Base-by-base conservation (phyloP, 1,284 basidiomycete genomes). In the Ustilago loliicola region DNA sequence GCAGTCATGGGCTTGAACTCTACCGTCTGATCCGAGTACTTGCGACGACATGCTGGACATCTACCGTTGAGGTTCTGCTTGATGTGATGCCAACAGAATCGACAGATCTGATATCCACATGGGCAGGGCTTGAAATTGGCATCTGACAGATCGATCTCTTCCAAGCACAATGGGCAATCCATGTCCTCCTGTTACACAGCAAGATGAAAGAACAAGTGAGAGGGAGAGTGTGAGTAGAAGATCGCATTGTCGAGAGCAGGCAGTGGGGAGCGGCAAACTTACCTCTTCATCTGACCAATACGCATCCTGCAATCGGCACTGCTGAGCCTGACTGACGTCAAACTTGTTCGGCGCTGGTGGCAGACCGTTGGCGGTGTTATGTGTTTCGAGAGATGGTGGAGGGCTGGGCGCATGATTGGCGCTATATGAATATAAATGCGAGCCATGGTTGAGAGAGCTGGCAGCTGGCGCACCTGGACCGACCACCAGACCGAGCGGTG, bases 81-180 rank as follows among this genome's bases (percentile, higher is more conserved):
- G 90, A 98, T 96, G 88, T 98, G 95, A 88, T 98, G 94, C 92
- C 96, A 99, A 88, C 97, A 99, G 89, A 99, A 99, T 71, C 96
- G 93, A 87, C 97, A 99, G 82, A 99, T 96, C 95, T 98, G 96
- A 88, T 99, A 97, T 79, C 97, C 97, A 88, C 97, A 99, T 63
- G 96, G 92, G 88, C 97, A 99, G 21, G 97, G 97, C 89, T 96
- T 97, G 89, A 99, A 99, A 89, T 98, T 97, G 86, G 98, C 91
- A 90, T 99, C 97, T 48, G 95, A 96, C 77, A 99, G 91, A 88
- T 99, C 97, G 91, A 99, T 95, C 88, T 98, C 96, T 87, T 99
- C 97, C 66, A 98, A 91, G 88, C 97, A 99, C 75, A 99, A 91
- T 54, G 97, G 95, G 88, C 97, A 99, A 85, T 99, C 96, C 81